Evolutionary conservation across 2,329 filamentous ascomycete species (phyloP).

Genomic region (Canariomyces notabilis): DNA sequence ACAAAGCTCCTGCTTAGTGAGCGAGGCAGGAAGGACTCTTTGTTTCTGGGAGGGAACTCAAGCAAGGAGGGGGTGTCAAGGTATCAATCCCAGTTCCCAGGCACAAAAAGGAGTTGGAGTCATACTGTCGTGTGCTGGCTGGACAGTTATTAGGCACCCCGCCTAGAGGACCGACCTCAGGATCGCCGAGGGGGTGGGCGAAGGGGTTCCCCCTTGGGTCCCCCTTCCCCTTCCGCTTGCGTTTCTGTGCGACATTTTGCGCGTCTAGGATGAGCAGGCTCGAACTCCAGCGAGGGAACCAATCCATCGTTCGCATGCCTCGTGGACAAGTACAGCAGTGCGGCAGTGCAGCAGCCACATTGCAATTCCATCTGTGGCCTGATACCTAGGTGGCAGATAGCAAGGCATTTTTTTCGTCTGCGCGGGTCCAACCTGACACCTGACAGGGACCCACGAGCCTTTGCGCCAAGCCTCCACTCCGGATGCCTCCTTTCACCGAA

Average conservation of each 20-base stretch:
- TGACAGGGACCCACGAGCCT: conserved; percentile 1
- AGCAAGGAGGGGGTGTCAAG: conserved; percentile 8
- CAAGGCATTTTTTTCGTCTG: conserved; percentile 13
- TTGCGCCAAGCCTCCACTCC: conserved; percentile 15
- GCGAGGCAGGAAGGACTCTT: too few relatives aligned
- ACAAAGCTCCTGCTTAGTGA: too few relatives aligned
- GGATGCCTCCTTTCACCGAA: conserved; percentile 19
- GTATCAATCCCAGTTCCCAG: conserved; percentile 13
- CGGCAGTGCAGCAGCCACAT: conserved; percentile 14
- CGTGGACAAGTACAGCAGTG: conserved; percentile 9
- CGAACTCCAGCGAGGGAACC: conserved; percentile 1
- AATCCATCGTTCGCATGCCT: conserved; percentile 3
- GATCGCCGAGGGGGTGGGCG: conserved; percentile 16
- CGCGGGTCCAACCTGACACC: too few relatives aligned
- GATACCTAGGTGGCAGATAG: conserved; percentile 10
- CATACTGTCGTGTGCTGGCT: conserved; percentile 13
- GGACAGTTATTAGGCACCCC: too few relatives aligned
- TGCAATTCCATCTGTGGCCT: too few relatives aligned
- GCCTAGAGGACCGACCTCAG: conserved; percentile 16
- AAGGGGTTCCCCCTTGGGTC: not conserved
- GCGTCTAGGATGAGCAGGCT: not conserved
- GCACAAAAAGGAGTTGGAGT: conserved; percentile 14
- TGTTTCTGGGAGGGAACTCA: too few relatives aligned
- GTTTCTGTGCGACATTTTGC: not conserved
- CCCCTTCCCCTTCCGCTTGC: too few relatives aligned